Evolutionary conservation across 1,284 basidiomycete species (phyloP).

Genomic region (Ceratobasidium sp.): DNA sequence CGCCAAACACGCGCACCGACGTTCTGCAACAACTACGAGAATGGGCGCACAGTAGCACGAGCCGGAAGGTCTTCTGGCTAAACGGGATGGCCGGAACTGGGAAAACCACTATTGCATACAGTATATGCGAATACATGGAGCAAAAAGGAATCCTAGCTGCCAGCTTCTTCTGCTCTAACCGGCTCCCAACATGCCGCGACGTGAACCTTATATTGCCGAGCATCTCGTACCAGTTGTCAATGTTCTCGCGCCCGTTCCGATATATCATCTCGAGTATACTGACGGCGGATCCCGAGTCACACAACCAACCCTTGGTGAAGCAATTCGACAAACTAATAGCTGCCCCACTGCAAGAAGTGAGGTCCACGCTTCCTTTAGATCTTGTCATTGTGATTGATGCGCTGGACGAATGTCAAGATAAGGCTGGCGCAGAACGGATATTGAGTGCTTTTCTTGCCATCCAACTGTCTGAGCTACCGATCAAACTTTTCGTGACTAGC

Average conservation of each 20-base stretch:
- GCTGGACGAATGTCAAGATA: not conserved
- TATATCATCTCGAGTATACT: not conserved
- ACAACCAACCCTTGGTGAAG: not conserved
- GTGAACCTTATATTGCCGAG: slow-evolving; percentile 29
- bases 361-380: not conserved
- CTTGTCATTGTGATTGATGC: not conserved
- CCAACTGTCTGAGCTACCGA: not conserved
- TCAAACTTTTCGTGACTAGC: slow-evolving; percentile 5
- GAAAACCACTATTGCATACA: slow-evolving; percentile 46
- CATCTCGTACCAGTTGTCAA: slow-evolving; percentile 37
- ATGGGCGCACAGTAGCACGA: slow-evolving; percentile 38
- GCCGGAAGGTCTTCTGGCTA: slow-evolving; percentile 47
- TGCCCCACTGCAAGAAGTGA: not conserved
- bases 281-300: not conserved
- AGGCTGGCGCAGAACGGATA: not conserved
- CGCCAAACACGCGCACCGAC: slow-evolving; percentile 44
- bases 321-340: not conserved
- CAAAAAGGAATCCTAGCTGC: slow-evolving; percentile 47
- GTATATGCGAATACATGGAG: slow-evolving; percentile 44
- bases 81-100: slow-evolving; percentile 49
- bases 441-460: not conserved
- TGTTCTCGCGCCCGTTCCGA: slow-evolving; percentile 24
- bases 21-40: slow-evolving; percentile 43
- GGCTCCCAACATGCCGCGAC: slow-evolving; percentile 18
- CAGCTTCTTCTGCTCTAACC: slow-evolving; percentile 52